Evolutionary conservation across 2,329 filamentous ascomycete species (phyloP), one percentile per base, ranked within the genome.

Genomic region (Aspergillus thermomutatus): DNA sequence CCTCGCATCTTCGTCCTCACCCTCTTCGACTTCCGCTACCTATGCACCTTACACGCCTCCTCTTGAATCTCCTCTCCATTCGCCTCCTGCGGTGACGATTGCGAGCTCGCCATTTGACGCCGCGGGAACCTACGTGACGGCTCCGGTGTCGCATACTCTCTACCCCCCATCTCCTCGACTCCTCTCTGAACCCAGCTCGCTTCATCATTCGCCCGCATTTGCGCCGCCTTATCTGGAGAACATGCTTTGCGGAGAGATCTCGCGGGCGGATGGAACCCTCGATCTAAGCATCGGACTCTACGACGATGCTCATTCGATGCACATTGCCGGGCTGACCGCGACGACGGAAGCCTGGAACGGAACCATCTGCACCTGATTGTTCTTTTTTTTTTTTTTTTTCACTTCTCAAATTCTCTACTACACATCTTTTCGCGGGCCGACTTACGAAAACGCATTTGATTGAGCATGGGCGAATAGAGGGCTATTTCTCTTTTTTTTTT

Each of bases 11-110:
- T 74, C 70, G 8, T 73, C 74, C 17, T 75, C 72, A 4, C 71
- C 74, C 5, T 70, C 69, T n/a, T 71, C 74, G 14, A 70, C 69
- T 9, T 69, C 72, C 8, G 66, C 75, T 21, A 69, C 72, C 25
- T 75, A 72, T 40, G 66, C 72, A 3, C 67, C 73, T 41, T 77
- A 76, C 55, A 74, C 75, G 8, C 77, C 75, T 5, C 73, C 74
- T 6, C 67, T 75, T 21, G 73, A 76, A 31, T 75, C 74, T 21
- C 74, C 74, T 6, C 67, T 75, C 23, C 73, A 76, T 27, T 75
- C 74, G 14, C 74, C 75, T 9, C 71, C 73, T 4, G 69, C 70
- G 23, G 70, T 75, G 26, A 70, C 69, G 21, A 67, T 75, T 19
- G 70, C 72, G 17, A 69, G 65, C 56, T 74, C 74, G 21, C 69